Conservation (phyloP, 495 filamentous ascomycete genomes). For the Astrocystis sublimbata region DNA sequence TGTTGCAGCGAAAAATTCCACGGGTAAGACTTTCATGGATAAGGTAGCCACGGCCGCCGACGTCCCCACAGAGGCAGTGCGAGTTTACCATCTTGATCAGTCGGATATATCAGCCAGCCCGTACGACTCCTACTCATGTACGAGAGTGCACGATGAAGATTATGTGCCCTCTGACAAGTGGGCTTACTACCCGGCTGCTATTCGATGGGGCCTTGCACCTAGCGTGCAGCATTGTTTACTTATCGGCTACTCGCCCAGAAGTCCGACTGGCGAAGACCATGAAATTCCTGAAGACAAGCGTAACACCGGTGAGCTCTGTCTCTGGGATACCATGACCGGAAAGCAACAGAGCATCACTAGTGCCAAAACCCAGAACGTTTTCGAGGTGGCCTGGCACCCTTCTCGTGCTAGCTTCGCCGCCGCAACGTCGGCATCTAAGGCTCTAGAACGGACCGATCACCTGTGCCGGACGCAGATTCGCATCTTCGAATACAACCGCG, state of each 20-base stretch:
- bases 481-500: constrained; percentile 39
- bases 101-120: constrained; percentile 30
- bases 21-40: too few species aligned
- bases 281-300: constrained; percentile 55
- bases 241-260: constrained; percentile 72
- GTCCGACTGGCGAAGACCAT: constrained; percentile 49
- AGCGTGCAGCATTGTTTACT: constrained; percentile 61
- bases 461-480: constrained; percentile 52
- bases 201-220: constrained; percentile 66
- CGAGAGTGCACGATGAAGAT: constrained; percentile 46
- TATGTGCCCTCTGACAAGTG: constrained; percentile 50
- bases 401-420: constrained; percentile 56
- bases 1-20: constrained; percentile 52
- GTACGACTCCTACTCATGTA: constrained; percentile 46
- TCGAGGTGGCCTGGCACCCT: constrained; percentile 80
- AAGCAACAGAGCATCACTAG: constrained; percentile 47
- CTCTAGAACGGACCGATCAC: constrained; percentile 42
- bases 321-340: constrained; percentile 64
- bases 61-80: constrained; percentile 46
- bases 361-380: constrained; percentile 67
- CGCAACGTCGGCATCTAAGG: constrained; percentile 57
- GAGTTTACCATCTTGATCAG: constrained; percentile 48
- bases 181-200: constrained; percentile 67
- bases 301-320: constrained; percentile 66
- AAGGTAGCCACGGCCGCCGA: constrained; percentile 56